Evolutionary conservation across 208 protist species (phyloP).

Genomic region (Acanthamoeba culbertsoni): DNA sequence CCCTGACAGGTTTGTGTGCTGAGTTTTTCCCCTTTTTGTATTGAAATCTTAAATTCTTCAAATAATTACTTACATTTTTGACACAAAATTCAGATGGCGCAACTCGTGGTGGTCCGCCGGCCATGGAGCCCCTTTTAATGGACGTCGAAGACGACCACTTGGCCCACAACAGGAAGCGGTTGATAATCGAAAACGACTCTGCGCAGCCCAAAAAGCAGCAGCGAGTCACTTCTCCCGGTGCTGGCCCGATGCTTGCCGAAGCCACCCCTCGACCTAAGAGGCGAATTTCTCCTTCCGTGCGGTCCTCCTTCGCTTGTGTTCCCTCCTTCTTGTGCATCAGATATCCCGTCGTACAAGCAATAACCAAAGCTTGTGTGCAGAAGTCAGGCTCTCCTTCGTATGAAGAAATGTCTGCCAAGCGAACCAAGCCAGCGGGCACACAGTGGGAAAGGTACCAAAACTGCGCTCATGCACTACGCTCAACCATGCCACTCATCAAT

Average conservation of each 20-base stretch:
- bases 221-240: not conserved
- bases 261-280: not conserved
- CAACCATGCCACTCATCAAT: not conserved
- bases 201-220: not conserved
- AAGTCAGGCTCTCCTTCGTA: not conserved
- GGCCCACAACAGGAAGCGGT: not conserved
- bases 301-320: not conserved
- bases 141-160: not conserved
- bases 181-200: not conserved
- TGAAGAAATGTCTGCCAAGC: not conserved
- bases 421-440: not conserved
- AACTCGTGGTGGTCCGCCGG: not conserved
- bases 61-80: too few species aligned
- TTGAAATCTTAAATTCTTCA: too few species aligned
- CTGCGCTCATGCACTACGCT: not conserved
- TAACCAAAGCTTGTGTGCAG: not conserved
- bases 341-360: not conserved
- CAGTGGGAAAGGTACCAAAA: not conserved
- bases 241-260: not conserved
- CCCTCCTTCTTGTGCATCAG: not conserved
- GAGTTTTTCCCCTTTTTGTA: not conserved
- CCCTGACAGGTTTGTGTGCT: not conserved
- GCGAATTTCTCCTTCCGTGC: not conserved
- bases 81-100: too few species aligned
- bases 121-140: slow-evolving; percentile 38